Evolutionary conservation across 2,329 filamentous ascomycete species (phyloP).

Genomic region (Claviceps pazoutovae): DNA sequence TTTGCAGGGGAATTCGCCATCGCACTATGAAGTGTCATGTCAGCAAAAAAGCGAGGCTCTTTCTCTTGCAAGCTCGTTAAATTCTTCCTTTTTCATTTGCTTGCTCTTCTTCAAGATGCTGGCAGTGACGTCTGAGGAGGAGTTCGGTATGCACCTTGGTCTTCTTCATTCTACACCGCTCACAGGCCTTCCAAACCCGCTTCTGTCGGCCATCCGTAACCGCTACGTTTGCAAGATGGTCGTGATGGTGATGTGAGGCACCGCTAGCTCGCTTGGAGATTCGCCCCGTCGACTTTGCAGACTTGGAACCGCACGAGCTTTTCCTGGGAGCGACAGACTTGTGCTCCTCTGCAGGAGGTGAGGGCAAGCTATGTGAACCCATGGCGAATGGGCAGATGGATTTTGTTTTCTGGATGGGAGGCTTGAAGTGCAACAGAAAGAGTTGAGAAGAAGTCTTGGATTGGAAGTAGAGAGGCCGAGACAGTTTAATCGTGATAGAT

Average conservation of each 20-base stretch:
- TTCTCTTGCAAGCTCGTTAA: too few species aligned
- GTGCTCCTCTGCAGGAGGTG: slow-evolving; percentile 36
- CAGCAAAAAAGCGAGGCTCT: neutral
- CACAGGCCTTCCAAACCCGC: slow-evolving; percentile 53
- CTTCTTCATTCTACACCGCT: slow-evolving; percentile 56
- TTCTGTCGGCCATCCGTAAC: slow-evolving; percentile 44
- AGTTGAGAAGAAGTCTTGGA: neutral
- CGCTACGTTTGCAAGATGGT: slow-evolving; percentile 18
- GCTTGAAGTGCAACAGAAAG: neutral
- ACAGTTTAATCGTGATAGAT: too few species aligned
- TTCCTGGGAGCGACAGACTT: slow-evolving; percentile 24
- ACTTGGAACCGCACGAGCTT: slow-evolving; percentile 28
- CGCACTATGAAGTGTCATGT: slow-evolving; percentile 29
- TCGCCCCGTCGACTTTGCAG: slow-evolving; percentile 36
- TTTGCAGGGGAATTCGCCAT: slow-evolving; percentile 53
- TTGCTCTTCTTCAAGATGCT: neutral
- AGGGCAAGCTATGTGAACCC: slow-evolving; percentile 34
- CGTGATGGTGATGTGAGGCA: slow-evolving; percentile 21
- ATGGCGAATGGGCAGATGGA: slow-evolving; percentile 16
- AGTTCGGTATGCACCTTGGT: slow-evolving; percentile 37
- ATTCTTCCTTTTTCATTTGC: neutral
- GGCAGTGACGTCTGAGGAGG: too few species aligned
- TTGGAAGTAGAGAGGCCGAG: neutral
- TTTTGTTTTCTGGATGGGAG: too few species aligned
- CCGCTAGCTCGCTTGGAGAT: slow-evolving; percentile 35